A percentile compares a stretch with the other conserved stretches of the same genome.
Conservation (phyloP, 164 flowering plant genomes). For the Platanus orientalis region DNA sequence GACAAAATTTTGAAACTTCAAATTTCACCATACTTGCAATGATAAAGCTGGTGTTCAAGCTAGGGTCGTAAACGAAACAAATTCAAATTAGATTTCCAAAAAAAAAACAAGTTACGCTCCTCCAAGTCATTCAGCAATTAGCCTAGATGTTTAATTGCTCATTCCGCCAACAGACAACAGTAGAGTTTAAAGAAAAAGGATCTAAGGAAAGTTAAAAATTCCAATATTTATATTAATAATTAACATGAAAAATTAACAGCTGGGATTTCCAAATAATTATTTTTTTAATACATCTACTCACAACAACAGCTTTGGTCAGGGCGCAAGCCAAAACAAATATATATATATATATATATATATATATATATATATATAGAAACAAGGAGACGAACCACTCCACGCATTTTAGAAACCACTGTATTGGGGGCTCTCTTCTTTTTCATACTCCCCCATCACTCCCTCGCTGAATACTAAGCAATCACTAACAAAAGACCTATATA, state of each 20-base stretch:
- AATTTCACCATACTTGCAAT: too few relatives aligned
- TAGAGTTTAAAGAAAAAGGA: too few relatives aligned
- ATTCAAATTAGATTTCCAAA: too few relatives aligned
- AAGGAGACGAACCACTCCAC: not conserved
- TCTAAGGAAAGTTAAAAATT: not conserved
- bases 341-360: too few relatives aligned
- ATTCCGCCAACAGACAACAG: too few relatives aligned
- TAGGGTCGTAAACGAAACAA: too few relatives aligned
- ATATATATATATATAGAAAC: too few relatives aligned
- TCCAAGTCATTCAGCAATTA: too few relatives aligned
- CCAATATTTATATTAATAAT: constrained; percentile 9
- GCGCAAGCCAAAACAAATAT: constrained; percentile 6
- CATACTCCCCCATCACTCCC: not conserved
- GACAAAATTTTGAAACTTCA: too few relatives aligned
- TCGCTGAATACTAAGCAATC: not conserved
- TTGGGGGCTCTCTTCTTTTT: not conserved
- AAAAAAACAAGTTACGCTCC: too few relatives aligned
- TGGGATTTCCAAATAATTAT: not conserved
- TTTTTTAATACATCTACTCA: constrained; percentile 1
- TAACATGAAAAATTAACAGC: constrained; percentile 8
- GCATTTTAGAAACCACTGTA: not conserved
- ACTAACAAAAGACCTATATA: constrained; percentile 4
- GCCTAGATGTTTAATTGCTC: too few relatives aligned
- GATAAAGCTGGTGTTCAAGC: too few relatives aligned
- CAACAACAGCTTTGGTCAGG: not conserved